These are phyloP conservation scores for Cutaneotrichosporon curvatum DNA, from an alignment of 1,284 basidiomycete genomes.

Conservation along the genomic window DNA sequence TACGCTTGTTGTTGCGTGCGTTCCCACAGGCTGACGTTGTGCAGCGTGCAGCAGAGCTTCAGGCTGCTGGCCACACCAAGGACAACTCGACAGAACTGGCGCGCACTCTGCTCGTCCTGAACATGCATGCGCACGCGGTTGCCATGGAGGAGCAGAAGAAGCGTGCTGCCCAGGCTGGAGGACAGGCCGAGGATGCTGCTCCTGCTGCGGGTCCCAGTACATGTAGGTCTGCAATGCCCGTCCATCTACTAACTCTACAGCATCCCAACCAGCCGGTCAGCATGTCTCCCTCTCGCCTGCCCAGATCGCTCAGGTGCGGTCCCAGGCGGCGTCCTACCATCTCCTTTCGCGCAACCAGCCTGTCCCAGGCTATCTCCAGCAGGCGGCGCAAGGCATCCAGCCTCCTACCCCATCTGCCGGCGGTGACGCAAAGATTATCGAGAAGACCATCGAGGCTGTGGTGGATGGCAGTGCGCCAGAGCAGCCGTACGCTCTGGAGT, in stretches of 20 bases:
- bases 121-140: slow-evolving; percentile 32
- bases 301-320: slow-evolving; percentile 75
- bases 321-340: slow-evolving; percentile 86
- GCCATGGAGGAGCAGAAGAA: slow-evolving; percentile 25
- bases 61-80: slow-evolving; percentile 35
- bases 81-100: slow-evolving; percentile 34
- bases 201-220: slow-evolving; percentile 12
- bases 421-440: slow-evolving; percentile 53
- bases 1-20: background rate
- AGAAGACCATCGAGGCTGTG: slow-evolving; percentile 69
- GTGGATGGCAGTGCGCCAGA: slow-evolving; percentile 35
- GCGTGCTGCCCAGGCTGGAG: slow-evolving; percentile 2
- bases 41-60: slow-evolving; percentile 34
- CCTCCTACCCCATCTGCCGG: slow-evolving; percentile 27
- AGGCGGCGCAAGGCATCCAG: slow-evolving; percentile 54
- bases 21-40: background rate
- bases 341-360: slow-evolving; percentile 70
- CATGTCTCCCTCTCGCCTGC: slow-evolving; percentile 61
- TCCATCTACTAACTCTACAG: slow-evolving; percentile 3
- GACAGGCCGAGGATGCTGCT: slow-evolving; percentile 15
- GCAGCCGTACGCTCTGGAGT: slow-evolving; percentile 56
- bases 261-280: slow-evolving; percentile 16
- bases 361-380: slow-evolving; percentile 70
- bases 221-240: background rate
- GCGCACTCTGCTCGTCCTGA: slow-evolving; percentile 31